Evolutionary conservation across 176 grass and related monocot species (phyloP).

Genomic region (Avena sativa): DNA sequence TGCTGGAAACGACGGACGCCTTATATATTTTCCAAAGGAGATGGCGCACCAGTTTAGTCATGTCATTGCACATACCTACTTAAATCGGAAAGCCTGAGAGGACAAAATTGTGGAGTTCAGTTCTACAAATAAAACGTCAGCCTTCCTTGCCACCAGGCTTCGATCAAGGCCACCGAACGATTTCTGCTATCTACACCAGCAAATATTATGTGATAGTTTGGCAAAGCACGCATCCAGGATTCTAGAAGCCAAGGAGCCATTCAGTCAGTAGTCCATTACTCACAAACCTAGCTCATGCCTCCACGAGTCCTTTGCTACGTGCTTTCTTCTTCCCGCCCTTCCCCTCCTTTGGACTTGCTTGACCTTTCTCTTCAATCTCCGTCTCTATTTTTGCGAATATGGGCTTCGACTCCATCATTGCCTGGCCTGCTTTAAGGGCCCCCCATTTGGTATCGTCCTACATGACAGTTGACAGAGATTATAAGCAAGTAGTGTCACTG

Average conservation of each 20-base stretch:
- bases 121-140: neutral
- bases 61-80: neutral
- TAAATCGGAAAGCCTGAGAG: neutral
- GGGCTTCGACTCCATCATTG: slow-evolving; percentile 81
- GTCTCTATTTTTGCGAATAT: slow-evolving; percentile 47
- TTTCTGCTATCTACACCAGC: slow-evolving; percentile 11
- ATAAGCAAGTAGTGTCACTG: neutral
- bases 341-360: too few species aligned
- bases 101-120: slow-evolving; percentile 23
- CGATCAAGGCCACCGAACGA: neutral
- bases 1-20: too few species aligned
- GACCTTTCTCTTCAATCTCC: too few species aligned
- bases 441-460: slow-evolving; percentile 93
- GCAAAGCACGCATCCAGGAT: neutral
- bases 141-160: neutral
- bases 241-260: neutral
- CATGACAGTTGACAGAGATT: slow-evolving; percentile 18
- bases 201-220: neutral
- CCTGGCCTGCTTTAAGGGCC: slow-evolving; percentile 70
- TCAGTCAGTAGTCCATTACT: neutral
- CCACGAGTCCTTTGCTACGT: too few species aligned
- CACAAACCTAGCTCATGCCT: slow-evolving; percentile 46
- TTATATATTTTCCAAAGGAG: neutral
- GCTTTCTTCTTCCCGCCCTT: too few species aligned
- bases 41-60: neutral